Evolutionary conservation across 345 rosid species (phyloP).

Genomic region (Corchorus olitorius): DNA sequence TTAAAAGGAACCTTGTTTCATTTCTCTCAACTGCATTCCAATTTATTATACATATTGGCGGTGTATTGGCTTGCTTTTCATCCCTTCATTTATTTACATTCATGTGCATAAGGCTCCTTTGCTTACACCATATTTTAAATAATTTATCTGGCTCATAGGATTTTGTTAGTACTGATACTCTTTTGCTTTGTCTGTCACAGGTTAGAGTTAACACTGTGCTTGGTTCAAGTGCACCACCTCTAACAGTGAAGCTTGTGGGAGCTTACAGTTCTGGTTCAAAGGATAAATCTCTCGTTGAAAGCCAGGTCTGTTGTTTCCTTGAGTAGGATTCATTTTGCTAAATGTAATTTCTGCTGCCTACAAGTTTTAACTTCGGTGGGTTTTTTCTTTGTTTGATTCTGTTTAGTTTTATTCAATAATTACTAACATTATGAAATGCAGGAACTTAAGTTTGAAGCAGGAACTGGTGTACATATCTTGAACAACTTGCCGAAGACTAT

Average conservation of each 20-base stretch:
- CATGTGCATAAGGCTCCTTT: neutral
- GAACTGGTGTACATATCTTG: slow-evolving; percentile 45
- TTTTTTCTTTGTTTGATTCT: slow-evolving; percentile 4
- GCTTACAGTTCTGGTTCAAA: slow-evolving; percentile 53
- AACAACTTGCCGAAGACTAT: slow-evolving; percentile 54
- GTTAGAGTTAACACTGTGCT: slow-evolving; percentile 84
- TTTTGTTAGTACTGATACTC: neutral
- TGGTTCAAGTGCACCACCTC: slow-evolving; percentile 81
- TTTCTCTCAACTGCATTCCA: neutral
- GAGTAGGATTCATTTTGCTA: neutral
- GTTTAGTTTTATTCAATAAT: slow-evolving; percentile 8
- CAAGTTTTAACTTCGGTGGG: slow-evolving; percentile 8
- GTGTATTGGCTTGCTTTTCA: neutral
- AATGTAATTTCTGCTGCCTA: slow-evolving; percentile 14
- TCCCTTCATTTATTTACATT: neutral
- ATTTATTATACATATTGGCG: neutral
- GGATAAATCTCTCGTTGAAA: slow-evolving; percentile 59
- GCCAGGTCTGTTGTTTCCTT: slow-evolving; percentile 52
- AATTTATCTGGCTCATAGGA: slow-evolving; percentile 1
- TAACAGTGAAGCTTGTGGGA: slow-evolving; percentile 68
- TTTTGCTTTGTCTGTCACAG: slow-evolving; percentile 39
- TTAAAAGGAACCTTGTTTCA: neutral
- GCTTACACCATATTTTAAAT: neutral
- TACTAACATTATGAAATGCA: slow-evolving; percentile 32
- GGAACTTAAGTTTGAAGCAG: slow-evolving; percentile 81